Conservation (phyloP, 1,284 basidiomycete genomes). For the Ceratobasidium sp. region DNA sequence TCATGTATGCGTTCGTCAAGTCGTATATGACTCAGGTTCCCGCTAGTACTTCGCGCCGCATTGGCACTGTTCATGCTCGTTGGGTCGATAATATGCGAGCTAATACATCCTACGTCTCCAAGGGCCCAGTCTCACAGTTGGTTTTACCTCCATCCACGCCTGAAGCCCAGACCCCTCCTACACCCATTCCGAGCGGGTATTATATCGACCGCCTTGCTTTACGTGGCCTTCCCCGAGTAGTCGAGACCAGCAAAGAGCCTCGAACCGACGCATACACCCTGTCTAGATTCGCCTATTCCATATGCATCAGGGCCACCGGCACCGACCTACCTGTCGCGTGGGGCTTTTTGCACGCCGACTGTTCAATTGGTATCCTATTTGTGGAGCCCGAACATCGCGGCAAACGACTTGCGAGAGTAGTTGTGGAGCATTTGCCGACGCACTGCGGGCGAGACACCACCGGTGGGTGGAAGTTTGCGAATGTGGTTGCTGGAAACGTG, state of each 20-base stretch:
- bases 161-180: neutral
- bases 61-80: neutral
- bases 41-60: neutral
- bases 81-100: neutral
- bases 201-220: neutral
- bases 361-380: neutral
- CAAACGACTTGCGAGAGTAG: neutral
- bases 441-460: slow-evolving; percentile 3
- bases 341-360: slow-evolving; percentile 2
- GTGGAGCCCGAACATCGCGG: neutral
- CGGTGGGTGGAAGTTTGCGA: slow-evolving; percentile 1
- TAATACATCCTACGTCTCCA: neutral
- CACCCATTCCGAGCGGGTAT: neutral
- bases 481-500: neutral
- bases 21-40: neutral
- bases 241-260: slow-evolving; percentile 4
- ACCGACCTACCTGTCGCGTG: neutral
- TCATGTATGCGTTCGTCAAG: slow-evolving; percentile 7
- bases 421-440: neutral
- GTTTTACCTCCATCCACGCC: neutral
- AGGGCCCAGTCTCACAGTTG: neutral
- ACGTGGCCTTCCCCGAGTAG: neutral
- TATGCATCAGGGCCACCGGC: slow-evolving; percentile 6
- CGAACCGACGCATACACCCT: slow-evolving; percentile 13
- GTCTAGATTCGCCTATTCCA: neutral